A percentile compares a stretch with the other conserved stretches of the same genome.
These are phyloP conservation scores for Ulmus americana DNA, from an alignment of 331 rosid species.

Conservation along the genomic window DNA sequence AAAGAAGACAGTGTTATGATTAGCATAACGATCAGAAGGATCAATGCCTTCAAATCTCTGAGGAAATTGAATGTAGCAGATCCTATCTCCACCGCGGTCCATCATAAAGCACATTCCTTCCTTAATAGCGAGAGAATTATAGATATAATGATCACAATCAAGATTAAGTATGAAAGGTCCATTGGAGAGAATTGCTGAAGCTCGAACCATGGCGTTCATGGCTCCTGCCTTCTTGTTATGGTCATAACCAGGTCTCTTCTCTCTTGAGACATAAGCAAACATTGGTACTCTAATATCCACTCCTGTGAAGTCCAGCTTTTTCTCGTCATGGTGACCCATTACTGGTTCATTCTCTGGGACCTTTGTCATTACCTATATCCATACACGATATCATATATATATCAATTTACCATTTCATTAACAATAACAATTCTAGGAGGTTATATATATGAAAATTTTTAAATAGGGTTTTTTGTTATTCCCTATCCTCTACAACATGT, in stretches of 20 bases:
- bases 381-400: too few relatives aligned
- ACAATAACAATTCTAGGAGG: neutral
- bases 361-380: conserved; percentile 52
- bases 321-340: conserved; percentile 49
- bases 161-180: conserved; percentile 64
- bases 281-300: conserved; percentile 59
- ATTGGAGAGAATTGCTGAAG: conserved; percentile 58
- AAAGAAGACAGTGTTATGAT: conserved; percentile 71
- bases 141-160: conserved; percentile 67
- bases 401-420: too few relatives aligned
- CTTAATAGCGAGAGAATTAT: conserved; percentile 44
- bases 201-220: conserved; percentile 75
- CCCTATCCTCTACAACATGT: too few relatives aligned
- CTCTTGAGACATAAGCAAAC: conserved; percentile 69
- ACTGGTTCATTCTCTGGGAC: conserved; percentile 55
- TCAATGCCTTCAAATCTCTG: conserved; percentile 77
- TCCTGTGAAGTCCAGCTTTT: conserved; percentile 52
- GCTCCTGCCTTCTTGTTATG: conserved; percentile 82
- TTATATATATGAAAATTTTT: too few relatives aligned
- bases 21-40: conserved; percentile 74
- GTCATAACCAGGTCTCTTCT: conserved; percentile 61
- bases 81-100: conserved; percentile 70
- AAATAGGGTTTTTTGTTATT: too few relatives aligned
- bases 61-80: conserved; percentile 71
- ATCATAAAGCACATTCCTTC: conserved; percentile 78